Evolutionary conservation across 441 rosid species (phyloP), one percentile per base, ranked within the genome.

Genomic region (Populus tomentosa): DNA sequence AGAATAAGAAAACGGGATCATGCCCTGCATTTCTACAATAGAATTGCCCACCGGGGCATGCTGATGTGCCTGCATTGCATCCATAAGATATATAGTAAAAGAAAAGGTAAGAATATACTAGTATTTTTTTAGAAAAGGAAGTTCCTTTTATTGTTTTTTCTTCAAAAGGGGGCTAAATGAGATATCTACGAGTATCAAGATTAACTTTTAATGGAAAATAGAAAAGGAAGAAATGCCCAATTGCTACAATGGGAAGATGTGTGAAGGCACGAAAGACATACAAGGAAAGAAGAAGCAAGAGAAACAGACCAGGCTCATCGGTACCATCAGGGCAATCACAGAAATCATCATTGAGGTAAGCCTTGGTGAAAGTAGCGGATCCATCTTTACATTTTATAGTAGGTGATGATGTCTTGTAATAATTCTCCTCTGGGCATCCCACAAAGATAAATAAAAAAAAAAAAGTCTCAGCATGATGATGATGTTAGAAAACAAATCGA

Each of bases 241-340:
- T 10, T 32, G 33, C n/a, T 1, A 6, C n/a, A 66, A 3, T 38
- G 42, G 42, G 42, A 13, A 59, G 16, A 6, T 13, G n/a, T 16
- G 64, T 59, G 16, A 16, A 59, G 20, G 62, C 3, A 50, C 46
- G 8, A 46, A 59, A 14, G 5, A 42, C 20, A 3, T 28, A 30
- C 5, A 35, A 68, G 6, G 67, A 33, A 33, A 18, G 7, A 4
- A 7, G 4, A 76, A 5, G 69, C 3, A 35, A 14, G 28, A 9
- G 42, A 72, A 11, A 62, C 9, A 42, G 14, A 92, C 98, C 98
- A 71, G 99, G 98, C 71, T 95, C 97, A 79, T 95, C 99, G 26
- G 97, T 89, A 75, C 91, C 97, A 73, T 94, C 98, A 14, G 86
- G 77, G 79, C 99, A 95, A 80, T 95, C 99, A 73, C 99, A 95